Conservation (phyloP, 768 basidiomycete genomes). For the Mycena venus region DNA sequence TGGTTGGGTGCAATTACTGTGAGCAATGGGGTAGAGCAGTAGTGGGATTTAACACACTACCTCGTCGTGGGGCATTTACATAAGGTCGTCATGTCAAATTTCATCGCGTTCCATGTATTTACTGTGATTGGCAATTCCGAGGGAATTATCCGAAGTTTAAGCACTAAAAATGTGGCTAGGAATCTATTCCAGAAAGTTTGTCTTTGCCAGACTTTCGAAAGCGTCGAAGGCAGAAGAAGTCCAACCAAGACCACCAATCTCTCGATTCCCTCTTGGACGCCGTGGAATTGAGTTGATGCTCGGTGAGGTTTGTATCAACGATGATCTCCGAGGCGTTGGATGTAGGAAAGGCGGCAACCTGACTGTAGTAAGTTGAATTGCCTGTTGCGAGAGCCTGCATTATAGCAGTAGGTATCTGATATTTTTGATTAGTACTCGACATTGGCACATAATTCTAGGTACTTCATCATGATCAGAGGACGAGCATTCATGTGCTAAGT, state of each 20-base stretch:
- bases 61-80: constrained; percentile 6
- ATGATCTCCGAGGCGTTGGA: background rate
- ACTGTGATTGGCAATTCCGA: background rate
- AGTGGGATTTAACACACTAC: background rate
- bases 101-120: constrained; percentile 6
- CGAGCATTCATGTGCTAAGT: background rate
- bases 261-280: background rate
- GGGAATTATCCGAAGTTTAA: constrained; percentile 8
- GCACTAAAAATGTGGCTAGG: background rate
- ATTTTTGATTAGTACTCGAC: background rate
- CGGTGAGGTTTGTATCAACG: constrained; percentile 3
- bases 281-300: background rate
- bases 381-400: background rate
- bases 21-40: background rate
- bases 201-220: background rate
- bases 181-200: background rate
- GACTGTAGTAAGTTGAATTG: background rate
- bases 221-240: background rate
- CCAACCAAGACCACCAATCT: constrained; percentile 5
- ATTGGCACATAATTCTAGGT: background rate
- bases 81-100: constrained; percentile 8
- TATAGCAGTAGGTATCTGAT: background rate
- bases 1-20: too few species aligned
- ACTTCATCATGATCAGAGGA: constrained; percentile 7
- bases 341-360: background rate